Percentiles rank a stretch among this genome's conserved stretches.
Conservation (phyloP, 2,329 filamentous ascomycete genomes). For the Colletotrichum plurivorum region DNA sequence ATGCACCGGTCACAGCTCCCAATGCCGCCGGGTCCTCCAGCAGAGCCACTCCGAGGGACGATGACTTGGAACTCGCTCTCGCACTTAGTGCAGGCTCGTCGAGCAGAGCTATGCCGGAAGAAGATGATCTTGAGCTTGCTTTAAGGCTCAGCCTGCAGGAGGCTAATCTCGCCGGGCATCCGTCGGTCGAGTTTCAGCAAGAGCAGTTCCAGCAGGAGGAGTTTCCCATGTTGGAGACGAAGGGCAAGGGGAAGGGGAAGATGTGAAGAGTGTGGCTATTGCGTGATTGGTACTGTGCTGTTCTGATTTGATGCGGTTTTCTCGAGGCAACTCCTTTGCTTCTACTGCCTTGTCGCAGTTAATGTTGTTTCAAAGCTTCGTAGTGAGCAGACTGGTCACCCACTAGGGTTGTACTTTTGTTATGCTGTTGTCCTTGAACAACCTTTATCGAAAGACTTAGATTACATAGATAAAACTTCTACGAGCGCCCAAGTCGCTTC, state of each 20-base stretch:
- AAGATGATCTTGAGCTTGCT: slow-evolving; percentile 73
- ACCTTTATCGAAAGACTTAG: not conserved
- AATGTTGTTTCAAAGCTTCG: slow-evolving; percentile 10
- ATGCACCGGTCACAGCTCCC: slow-evolving; percentile 46
- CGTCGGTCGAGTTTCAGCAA: slow-evolving; percentile 45
- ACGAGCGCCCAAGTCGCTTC: too few relatives aligned
- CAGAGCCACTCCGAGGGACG: slow-evolving; percentile 54
- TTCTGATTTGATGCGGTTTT: slow-evolving; percentile 8
- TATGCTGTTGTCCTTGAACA: not conserved
- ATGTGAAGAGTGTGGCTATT: slow-evolving; percentile 28
- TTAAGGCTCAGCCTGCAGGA: slow-evolving; percentile 63
- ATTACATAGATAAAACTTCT: too few relatives aligned
- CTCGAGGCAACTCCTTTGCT: not conserved
- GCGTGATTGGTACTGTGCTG: slow-evolving; percentile 16
- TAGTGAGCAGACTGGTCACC: not conserved
- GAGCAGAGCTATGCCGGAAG: slow-evolving; percentile 63
- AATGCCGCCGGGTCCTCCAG: slow-evolving; percentile 26
- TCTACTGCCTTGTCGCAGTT: slow-evolving; percentile 13
- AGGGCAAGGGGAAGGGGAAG: slow-evolving; percentile 62
- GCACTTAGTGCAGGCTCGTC: slow-evolving; percentile 67
- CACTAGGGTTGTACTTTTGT: not conserved
- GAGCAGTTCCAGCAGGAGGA: slow-evolving; percentile 49
- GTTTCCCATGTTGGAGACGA: slow-evolving; percentile 56
- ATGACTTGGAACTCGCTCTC: slow-evolving; percentile 73
- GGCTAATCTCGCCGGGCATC: slow-evolving; percentile 44